A percentile compares a stretch with the other conserved stretches of the same genome.
phyloP scores from a whole-genome alignment of 768 basidiomycete genomes.

The Boletellus sp. region DNA sequence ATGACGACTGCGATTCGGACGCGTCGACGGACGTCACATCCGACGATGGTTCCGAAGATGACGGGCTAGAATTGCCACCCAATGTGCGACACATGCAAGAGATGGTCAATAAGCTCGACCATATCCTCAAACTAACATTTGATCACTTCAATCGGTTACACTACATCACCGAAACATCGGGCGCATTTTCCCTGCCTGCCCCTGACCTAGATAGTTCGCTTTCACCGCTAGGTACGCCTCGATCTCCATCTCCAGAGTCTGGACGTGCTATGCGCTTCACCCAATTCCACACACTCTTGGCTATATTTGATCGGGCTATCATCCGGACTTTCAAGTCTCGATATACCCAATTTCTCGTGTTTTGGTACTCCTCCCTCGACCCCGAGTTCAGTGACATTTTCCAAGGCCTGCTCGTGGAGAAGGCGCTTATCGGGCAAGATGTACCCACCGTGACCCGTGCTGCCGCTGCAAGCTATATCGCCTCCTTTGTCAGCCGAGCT shows the following conservation, averaged over 20 bases:
- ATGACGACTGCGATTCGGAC: conserved; percentile 46
- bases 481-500: conserved; percentile 87
- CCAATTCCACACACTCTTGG: conserved; percentile 84
- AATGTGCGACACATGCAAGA: conserved; percentile 70
- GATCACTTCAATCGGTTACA: conserved; percentile 69
- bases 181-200: conserved; percentile 12
- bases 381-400: conserved; percentile 89
- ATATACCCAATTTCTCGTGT: conserved; percentile 95
- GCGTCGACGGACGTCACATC: conserved; percentile 75
- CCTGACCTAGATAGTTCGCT: conserved; percentile 4
- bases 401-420: conserved; percentile 90
- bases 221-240: conserved; percentile 20
- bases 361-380: conserved; percentile 92
- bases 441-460: conserved; percentile 77
- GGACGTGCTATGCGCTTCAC: conserved; percentile 42
- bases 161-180: conserved; percentile 21
- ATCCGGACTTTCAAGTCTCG: conserved; percentile 95
- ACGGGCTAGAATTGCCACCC: conserved; percentile 34
- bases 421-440: conserved; percentile 63
- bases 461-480: conserved; percentile 92
- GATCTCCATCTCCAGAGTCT: conserved; percentile 31
- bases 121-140: conserved; percentile 80
- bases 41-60: conserved; percentile 53
- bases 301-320: conserved; percentile 91
- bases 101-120: conserved; percentile 91